Evolutionary conservation across 2,329 filamentous ascomycete genomes (phyloP).

Genomic region (Zymoseptoria crescenta): DNA sequence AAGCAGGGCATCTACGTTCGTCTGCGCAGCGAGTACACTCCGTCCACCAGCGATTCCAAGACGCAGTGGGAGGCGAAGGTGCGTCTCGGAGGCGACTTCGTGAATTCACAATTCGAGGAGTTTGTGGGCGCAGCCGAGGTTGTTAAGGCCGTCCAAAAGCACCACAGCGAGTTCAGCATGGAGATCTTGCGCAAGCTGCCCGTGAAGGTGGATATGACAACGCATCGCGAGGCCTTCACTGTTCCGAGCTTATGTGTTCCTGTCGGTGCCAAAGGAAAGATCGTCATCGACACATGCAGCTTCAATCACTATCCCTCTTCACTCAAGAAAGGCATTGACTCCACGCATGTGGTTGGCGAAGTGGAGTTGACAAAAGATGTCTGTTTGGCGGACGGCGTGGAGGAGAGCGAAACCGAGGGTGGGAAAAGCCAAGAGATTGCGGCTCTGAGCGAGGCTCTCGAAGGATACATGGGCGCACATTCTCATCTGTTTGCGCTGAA

Average conservation of each 20-base stretch:
- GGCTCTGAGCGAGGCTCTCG: slow-evolving; percentile 4
- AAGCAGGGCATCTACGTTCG: slow-evolving; percentile 13
- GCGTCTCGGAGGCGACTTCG: slow-evolving; percentile 9
- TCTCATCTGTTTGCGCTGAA: background rate
- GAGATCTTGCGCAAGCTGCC: background rate
- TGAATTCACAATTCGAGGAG: slow-evolving; percentile 13
- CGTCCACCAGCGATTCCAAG: background rate
- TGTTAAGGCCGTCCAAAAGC: background rate
- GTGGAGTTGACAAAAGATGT: slow-evolving; percentile 10
- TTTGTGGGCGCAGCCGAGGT: slow-evolving; percentile 5
- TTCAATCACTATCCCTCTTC: background rate
- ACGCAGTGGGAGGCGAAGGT: slow-evolving; percentile 15
- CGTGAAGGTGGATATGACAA: background rate
- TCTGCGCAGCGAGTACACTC: slow-evolving; percentile 1
- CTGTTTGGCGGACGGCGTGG: background rate
- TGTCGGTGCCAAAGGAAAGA: background rate
- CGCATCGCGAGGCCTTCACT: background rate
- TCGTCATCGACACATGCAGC: slow-evolving; percentile 8
- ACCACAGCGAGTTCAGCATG: background rate
- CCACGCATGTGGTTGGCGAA: slow-evolving; percentile 10
- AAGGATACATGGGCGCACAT: slow-evolving; percentile 5
- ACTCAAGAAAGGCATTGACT: background rate
- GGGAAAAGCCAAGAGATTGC: background rate
- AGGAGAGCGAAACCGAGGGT: background rate
- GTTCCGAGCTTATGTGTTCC: background rate